Evolutionary conservation across 1,284 basidiomycete species (phyloP), one percentile per base, ranked within the genome.

Genomic region (Malassezia psittaci): DNA sequence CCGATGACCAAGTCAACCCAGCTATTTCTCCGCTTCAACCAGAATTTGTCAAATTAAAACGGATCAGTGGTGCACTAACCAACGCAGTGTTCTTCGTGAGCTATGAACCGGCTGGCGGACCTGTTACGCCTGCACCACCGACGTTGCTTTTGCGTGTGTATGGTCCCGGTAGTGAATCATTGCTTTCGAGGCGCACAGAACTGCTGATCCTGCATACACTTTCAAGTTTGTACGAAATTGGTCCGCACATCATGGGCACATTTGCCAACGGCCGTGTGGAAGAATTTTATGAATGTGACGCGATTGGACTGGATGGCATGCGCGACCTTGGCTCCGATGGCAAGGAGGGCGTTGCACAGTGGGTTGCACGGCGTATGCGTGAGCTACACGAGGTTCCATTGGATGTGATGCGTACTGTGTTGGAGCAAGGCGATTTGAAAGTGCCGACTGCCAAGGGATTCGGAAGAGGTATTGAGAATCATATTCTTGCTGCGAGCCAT

Each of bases 11-110:
- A 5, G 59, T 66, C n/a, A 52, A 63, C 32, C 35, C 66, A 10
- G 36, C 58, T 0, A 38, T 69, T 5, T 52, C 54, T 42, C 69
- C 71, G 5, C 57, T 73, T 3, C 18, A 52, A 10, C 48, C 62
- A 2, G 46, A 64, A 2, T 45, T 51, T 19, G 35, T 74, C 29
- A 53, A 50, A 3, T 52, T 72, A 32, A 68, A 67, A 46, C 66
- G 71, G 6, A 68, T 72, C 52, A 66, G 64, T 44, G 67, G 68
- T 19, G 69, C 69, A 5, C 59, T 72, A 35, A 67, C 69, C 18
- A 74, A 74, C 38, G 71, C 69, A 19, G 71, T 74, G 50, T 72
- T 72, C 57, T 74, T 74, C 44, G 71, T 69, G 10, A 64, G 65
- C 51, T 73, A 73, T 48, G 43, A 58, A 3, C 39, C 48, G 2